These are phyloP conservation scores for Globisporangium parvum DNA, from an alignment of 352 stramenopile species.

Conservation along the genomic window DNA sequence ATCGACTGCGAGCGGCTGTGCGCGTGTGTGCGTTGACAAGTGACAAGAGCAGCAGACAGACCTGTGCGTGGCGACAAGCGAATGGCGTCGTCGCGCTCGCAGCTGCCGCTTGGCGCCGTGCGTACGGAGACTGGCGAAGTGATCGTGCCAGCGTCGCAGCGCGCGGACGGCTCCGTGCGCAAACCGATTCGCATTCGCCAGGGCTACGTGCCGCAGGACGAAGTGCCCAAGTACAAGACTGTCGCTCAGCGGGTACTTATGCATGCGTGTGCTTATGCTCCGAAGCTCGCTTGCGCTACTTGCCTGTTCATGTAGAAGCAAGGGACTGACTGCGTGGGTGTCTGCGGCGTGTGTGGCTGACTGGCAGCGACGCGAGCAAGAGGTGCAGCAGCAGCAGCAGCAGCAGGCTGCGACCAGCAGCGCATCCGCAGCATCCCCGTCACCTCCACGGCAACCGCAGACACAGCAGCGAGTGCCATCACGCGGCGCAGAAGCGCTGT, in stretches of 20 bases:
- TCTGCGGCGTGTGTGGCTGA: conserved; percentile 6
- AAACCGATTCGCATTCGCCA: conserved; percentile 78
- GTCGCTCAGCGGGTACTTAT: conserved; percentile 40
- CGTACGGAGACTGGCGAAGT: conserved; percentile 52
- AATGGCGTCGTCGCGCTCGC: conserved; percentile 1
- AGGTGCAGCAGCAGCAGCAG: conserved; percentile 4
- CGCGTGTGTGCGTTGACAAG: no score
- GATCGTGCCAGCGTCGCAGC: conserved; percentile 51
- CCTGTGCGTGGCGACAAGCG: not conserved
- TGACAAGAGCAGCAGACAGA: no score
- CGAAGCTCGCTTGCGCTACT: conserved; percentile 15
- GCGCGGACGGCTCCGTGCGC: conserved; percentile 67
- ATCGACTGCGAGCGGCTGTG: no score
- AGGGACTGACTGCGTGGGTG: not conserved
- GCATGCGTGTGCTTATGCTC: not conserved
- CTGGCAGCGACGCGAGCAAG: conserved; percentile 8
- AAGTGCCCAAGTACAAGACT: conserved; percentile 77
- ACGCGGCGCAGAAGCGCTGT: conserved; percentile 14
- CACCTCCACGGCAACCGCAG: not conserved
- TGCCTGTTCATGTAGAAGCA: not conserved
- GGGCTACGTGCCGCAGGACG: conserved; percentile 78
- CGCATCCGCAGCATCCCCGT: no score
- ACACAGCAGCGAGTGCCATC: not conserved
- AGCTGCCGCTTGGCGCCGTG: conserved; percentile 58
- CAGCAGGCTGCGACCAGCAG: not conserved